A percentile compares a stretch with the other conserved stretches of the same genome.
Evolutionary conservation across 2,329 filamentous ascomycete genomes (phyloP).

Genomic region (Neofusicoccum sp.): DNA sequence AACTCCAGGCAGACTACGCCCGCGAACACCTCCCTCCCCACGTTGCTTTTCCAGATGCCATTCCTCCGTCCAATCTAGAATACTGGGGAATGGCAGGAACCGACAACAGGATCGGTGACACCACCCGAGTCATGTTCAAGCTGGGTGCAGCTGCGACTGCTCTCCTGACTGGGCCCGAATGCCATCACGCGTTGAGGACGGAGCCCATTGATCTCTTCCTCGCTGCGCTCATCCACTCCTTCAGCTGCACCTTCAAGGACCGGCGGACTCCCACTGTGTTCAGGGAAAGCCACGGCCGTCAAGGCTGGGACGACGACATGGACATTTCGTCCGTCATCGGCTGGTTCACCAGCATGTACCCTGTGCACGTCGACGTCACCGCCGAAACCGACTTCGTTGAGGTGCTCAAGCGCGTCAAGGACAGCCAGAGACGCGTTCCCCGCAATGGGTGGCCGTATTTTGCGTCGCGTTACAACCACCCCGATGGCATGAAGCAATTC

Average conservation of each 20-base stretch:
- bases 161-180: neutral
- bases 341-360: constrained; percentile 22
- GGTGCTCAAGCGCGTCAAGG: neutral
- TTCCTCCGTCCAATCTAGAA: constrained; percentile 29
- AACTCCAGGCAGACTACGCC: constrained; percentile 27
- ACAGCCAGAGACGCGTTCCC: neutral
- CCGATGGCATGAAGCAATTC: neutral
- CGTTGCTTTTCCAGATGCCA: constrained; percentile 25
- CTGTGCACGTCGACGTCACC: neutral
- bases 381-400: neutral
- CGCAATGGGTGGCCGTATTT: constrained; percentile 2
- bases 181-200: constrained; percentile 1
- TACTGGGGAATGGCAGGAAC: constrained; percentile 40
- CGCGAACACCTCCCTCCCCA: constrained; percentile 28
- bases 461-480: constrained; percentile 3
- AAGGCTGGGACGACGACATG: constrained; percentile 24
- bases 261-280: constrained; percentile 17
- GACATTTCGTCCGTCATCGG: constrained; percentile 26
- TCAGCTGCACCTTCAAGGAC: constrained; percentile 4
- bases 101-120: constrained; percentile 34
- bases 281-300: constrained; percentile 26
- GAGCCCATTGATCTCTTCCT: constrained; percentile 15
- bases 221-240: neutral
- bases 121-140: constrained; percentile 30
- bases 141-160: constrained; percentile 32